A percentile compares a stretch with the other conserved stretches of the same genome.
phyloP scores from a whole-genome alignment of 306 rosid species.

The Trifolium pratense region DNA sequence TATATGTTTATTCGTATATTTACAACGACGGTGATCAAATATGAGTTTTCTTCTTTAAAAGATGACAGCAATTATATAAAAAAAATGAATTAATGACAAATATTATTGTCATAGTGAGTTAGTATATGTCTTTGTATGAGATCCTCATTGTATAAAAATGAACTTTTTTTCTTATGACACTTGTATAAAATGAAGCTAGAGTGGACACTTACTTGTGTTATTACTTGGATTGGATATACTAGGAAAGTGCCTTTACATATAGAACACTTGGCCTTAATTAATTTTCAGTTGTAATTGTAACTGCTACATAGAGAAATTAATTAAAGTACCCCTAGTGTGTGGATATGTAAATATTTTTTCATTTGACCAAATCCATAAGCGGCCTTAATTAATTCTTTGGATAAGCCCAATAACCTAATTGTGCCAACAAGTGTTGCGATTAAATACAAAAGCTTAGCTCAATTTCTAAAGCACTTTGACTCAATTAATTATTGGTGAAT shows the following conservation, averaged over 20 bases:
- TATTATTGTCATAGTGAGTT: too few relatives aligned
- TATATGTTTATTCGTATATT: too few relatives aligned
- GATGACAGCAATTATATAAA: too few relatives aligned
- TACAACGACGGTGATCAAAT: too few relatives aligned
- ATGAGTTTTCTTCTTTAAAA: too few relatives aligned
- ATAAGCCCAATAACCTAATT: slow-evolving; percentile 9
- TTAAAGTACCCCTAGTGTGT: neutral
- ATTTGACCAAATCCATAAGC: slow-evolving; percentile 11
- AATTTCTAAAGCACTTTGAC: slow-evolving; percentile 1
- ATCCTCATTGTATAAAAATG: too few relatives aligned
- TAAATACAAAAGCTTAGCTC: neutral
- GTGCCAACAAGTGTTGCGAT: neutral
- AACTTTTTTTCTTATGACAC: too few relatives aligned
- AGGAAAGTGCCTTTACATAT: neutral
- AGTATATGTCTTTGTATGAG: too few relatives aligned
- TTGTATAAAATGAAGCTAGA: neutral
- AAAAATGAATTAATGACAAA: too few relatives aligned
- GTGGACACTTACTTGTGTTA: neutral
- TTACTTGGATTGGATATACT: neutral
- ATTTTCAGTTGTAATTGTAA: slow-evolving; percentile 14
- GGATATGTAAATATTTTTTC: neutral
- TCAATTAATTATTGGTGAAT: neutral
- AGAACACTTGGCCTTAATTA: neutral
- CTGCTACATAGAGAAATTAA: neutral
- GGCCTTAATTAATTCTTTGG: neutral